These are phyloP conservation scores for Cyberlindnera misumaiensis DNA, from an alignment of 805 yeast species.

Conservation along the genomic window DNA sequence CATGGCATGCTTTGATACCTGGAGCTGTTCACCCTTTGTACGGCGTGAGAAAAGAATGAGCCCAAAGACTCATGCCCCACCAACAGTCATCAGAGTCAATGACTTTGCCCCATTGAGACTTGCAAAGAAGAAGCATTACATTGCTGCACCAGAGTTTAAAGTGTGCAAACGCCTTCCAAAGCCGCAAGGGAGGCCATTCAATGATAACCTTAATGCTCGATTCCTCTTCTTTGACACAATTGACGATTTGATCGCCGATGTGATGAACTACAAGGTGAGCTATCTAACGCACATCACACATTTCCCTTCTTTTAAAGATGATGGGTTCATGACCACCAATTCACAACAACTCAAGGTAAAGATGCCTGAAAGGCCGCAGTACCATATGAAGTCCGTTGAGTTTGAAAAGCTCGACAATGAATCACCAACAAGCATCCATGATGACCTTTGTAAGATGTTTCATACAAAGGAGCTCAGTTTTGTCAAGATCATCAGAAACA, in stretches of 20 bases:
- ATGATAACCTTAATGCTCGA: constrained; percentile 20
- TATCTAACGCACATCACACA: constrained; percentile 10
- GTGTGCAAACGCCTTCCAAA: constrained; percentile 9
- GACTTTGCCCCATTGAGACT: constrained; percentile 19
- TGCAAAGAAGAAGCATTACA: constrained; percentile 24
- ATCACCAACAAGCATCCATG: constrained; percentile 6
- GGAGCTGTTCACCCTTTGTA: no score
- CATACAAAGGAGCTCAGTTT: constrained; percentile 24
- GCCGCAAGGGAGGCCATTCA: constrained; percentile 25
- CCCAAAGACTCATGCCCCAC: constrained; percentile 9
- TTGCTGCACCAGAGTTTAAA: constrained; percentile 2
- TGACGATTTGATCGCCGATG: constrained; percentile 18
- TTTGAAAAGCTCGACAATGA: constrained; percentile 14
- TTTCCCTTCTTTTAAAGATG: constrained; percentile 6
- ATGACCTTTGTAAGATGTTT: constrained; percentile 16
- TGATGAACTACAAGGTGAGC: constrained; percentile 12
- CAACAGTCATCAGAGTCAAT: constrained; percentile 15
- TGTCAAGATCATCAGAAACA: constrained; percentile 33
- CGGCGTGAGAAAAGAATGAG: no score
- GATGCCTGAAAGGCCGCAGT: constrained; percentile 4
- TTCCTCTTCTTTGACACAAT: constrained; percentile 20
- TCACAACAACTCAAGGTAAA: constrained; percentile 15
- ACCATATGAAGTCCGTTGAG: constrained; percentile 12
- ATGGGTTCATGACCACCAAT: constrained; percentile 7
- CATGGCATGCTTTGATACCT: no score